A percentile compares a stretch with the other conserved stretches of the same genome.
Conservation (phyloP, 2,329 filamentous ascomycete genomes). For the Aspergillus felis region DNA sequence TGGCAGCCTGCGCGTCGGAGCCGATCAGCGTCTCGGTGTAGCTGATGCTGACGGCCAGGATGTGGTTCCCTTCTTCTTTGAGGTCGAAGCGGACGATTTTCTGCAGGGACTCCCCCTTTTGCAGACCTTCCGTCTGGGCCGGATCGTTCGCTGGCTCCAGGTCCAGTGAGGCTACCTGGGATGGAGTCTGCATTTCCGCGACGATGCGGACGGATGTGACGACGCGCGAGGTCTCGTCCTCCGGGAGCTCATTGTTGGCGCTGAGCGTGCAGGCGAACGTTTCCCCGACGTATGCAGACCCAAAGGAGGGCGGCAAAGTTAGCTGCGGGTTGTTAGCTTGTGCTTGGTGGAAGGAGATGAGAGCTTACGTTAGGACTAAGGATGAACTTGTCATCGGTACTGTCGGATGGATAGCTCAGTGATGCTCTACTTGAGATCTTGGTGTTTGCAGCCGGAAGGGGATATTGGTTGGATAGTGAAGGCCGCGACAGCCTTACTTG, state of each 20-base stretch:
- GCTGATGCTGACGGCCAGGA: slow-evolving; percentile 86
- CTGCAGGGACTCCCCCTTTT: slow-evolving; percentile 65
- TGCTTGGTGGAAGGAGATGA: not conserved
- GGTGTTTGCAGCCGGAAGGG: slow-evolving; percentile 43
- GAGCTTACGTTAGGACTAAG: slow-evolving; percentile 50
- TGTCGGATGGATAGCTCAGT: slow-evolving; percentile 63
- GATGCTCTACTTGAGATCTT: slow-evolving; percentile 61
- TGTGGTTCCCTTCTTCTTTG: slow-evolving; percentile 90
- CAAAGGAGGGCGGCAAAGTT: slow-evolving; percentile 85
- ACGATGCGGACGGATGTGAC: slow-evolving; percentile 77
- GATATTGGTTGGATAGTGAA: slow-evolving; percentile 45
- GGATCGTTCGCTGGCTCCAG: slow-evolving; percentile 48
- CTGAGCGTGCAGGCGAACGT: slow-evolving; percentile 92
- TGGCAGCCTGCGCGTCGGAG: slow-evolving; percentile 44
- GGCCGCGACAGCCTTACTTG: slow-evolving; percentile 68
- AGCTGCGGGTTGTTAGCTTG: slow-evolving; percentile 41
- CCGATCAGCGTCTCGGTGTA: slow-evolving; percentile 76
- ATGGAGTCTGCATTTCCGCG: slow-evolving; percentile 93
- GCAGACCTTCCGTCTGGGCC: slow-evolving; percentile 32
- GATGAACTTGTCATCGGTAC: slow-evolving; percentile 50
- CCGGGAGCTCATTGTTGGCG: slow-evolving; percentile 77
- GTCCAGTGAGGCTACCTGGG: slow-evolving; percentile 64
- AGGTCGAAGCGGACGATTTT: slow-evolving; percentile 80
- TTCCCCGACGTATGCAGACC: slow-evolving; percentile 92
- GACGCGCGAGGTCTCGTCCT: slow-evolving; percentile 38